Evolutionary conservation across 2,329 filamentous ascomycete species (phyloP).

Genomic region (Pestalotiopsis sp.): DNA sequence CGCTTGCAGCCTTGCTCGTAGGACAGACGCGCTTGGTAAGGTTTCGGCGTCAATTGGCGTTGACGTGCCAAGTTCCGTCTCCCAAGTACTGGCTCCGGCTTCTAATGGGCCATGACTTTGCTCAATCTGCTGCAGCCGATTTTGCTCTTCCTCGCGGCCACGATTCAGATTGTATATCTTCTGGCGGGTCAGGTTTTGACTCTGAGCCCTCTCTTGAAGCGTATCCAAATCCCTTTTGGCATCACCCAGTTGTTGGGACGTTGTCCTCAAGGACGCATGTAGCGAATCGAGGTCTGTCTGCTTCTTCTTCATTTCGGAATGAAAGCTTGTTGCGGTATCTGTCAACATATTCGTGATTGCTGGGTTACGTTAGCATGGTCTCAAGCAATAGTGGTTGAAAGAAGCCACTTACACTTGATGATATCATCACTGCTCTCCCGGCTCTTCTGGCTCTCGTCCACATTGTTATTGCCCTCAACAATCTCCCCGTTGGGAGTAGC

Average conservation of each 20-base stretch:
- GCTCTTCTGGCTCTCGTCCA: slow-evolving; percentile 53
- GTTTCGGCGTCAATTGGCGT: slow-evolving; percentile 37
- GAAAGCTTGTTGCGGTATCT: slow-evolving; percentile 78
- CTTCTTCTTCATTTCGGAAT: slow-evolving; percentile 79
- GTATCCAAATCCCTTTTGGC: slow-evolving; percentile 75
- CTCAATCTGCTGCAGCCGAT: slow-evolving; percentile 51
- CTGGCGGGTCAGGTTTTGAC: slow-evolving; percentile 66
- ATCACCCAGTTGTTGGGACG: slow-evolving; percentile 77
- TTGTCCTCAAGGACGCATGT: slow-evolving; percentile 78
- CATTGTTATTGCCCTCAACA: slow-evolving; percentile 17
- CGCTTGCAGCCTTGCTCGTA: slow-evolving; percentile 71
- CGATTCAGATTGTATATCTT: slow-evolving; percentile 79
- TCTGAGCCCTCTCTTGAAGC: slow-evolving; percentile 67
- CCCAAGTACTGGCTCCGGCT: slow-evolving; percentile 53
- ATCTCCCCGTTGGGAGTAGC: slow-evolving; percentile 45
- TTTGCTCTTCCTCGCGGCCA: slow-evolving; percentile 72
- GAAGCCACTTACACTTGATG: slow-evolving; percentile 67
- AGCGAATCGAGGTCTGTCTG: slow-evolving; percentile 82
- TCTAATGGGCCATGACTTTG: slow-evolving; percentile 46
- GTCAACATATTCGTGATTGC: slow-evolving; percentile 83
- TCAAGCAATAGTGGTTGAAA: not conserved
- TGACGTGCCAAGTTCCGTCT: slow-evolving; percentile 47
- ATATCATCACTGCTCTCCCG: slow-evolving; percentile 80
- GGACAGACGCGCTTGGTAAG: slow-evolving; percentile 61
- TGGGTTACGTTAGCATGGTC: slow-evolving; percentile 39